Conservation (phyloP, 192 early-diverging fungal species). For the Podila epigama region DNA sequence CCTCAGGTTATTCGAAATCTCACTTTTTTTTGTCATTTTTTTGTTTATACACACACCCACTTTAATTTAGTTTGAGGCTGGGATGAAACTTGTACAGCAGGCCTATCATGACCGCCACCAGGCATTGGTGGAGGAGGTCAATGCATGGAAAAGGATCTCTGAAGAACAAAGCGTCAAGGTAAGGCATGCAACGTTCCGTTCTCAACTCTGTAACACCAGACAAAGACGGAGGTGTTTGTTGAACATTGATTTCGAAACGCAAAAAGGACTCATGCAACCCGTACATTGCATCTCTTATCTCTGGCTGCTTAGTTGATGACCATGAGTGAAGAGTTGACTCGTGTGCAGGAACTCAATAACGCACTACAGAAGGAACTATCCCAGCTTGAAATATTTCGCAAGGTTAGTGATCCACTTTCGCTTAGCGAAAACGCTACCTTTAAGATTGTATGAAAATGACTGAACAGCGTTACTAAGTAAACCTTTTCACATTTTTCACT, state of each 20-base stretch:
- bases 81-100: constrained; percentile 39
- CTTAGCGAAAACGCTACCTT: no score
- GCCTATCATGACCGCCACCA: constrained; percentile 44
- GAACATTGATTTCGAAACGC: constrained; percentile 22
- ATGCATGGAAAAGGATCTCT: constrained; percentile 44
- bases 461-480: neutral
- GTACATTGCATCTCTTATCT: no score
- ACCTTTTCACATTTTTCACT: neutral
- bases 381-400: constrained; percentile 39
- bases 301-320: no score
- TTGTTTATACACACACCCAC: neutral
- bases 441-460: neutral
- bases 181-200: neutral
- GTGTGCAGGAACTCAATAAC: neutral
- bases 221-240: neutral
- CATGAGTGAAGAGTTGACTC: neutral
- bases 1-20: no score
- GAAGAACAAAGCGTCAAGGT: constrained; percentile 40
- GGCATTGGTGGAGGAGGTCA: constrained; percentile 28
- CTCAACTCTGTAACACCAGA: neutral
- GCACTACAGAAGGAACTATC: constrained; percentile 28
- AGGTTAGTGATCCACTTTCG: no score
- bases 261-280: constrained; percentile 25
- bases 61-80: constrained; percentile 26
- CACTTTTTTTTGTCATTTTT: neutral